phyloP scores from a whole-genome alignment of 2,329 filamentous ascomycete species.

The Penicillium sp. region DNA sequence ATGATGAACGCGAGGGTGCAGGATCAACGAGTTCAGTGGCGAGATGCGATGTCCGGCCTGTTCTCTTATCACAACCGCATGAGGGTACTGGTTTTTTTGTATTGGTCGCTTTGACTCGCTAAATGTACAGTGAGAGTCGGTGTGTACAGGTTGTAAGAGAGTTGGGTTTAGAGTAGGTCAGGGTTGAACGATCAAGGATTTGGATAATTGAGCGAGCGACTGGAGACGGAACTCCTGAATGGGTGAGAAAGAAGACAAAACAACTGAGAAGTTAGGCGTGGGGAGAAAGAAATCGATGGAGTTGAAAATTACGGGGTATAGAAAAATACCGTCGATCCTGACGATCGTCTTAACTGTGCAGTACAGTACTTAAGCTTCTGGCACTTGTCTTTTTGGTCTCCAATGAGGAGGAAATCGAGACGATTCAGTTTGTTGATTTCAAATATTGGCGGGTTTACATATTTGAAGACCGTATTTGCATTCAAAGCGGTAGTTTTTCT shows the following conservation, averaged over 20 bases:
- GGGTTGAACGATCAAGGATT: background rate
- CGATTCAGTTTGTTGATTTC: background rate
- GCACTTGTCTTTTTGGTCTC: background rate
- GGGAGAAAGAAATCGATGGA: constrained; percentile 9
- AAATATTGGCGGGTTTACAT: background rate
- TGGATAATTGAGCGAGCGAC: constrained; percentile 8
- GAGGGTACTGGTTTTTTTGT: background rate
- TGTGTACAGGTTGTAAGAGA: background rate
- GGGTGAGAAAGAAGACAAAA: constrained; percentile 2
- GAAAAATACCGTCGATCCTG: constrained; percentile 11
- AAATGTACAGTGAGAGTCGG: background rate
- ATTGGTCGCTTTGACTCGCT: background rate
- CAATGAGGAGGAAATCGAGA: background rate
- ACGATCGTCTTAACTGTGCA: constrained; percentile 2
- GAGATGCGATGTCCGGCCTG: constrained; percentile 8
- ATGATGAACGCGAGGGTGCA: constrained; percentile 41
- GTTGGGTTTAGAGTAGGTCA: background rate
- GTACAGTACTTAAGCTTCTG: constrained; percentile 3
- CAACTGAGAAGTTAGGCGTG: constrained; percentile 4
- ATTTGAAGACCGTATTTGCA: background rate
- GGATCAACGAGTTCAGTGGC: background rate
- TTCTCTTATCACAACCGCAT: constrained; percentile 8
- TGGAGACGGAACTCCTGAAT: constrained; percentile 8
- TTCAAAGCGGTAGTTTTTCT: background rate
- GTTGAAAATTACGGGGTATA: constrained; percentile 9